phyloP scores from a whole-genome alignment of 306 rosid species.

The Cucurbita maxima region DNA sequence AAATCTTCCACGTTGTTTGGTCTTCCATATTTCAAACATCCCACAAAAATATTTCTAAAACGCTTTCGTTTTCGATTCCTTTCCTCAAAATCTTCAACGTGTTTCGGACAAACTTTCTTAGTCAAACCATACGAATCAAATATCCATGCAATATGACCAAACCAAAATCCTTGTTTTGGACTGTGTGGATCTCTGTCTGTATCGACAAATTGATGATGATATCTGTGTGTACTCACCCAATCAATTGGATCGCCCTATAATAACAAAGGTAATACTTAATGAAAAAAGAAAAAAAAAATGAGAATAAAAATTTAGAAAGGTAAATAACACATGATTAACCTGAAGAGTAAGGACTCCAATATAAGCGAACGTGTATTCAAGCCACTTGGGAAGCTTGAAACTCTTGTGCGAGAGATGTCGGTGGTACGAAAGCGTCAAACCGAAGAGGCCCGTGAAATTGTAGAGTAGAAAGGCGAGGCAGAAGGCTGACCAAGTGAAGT shows the following conservation, averaged over 20 bases:
- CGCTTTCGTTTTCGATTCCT: not conserved
- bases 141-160: not conserved
- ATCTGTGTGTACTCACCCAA: constrained; percentile 88
- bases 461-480: constrained; percentile 38
- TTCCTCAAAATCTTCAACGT: not conserved
- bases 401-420: constrained; percentile 75
- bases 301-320: too few species aligned
- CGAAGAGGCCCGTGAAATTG: constrained; percentile 51
- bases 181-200: constrained; percentile 75
- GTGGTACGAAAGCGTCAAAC: constrained; percentile 60
- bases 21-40: constrained; percentile 11
- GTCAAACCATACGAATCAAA: constrained; percentile 39
- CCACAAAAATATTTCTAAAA: not conserved
- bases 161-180: not conserved
- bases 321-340: constrained; percentile 14
- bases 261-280: not conserved
- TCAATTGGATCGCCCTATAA: constrained; percentile 78
- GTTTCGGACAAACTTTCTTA: constrained; percentile 32
- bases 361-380: constrained; percentile 75
- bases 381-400: constrained; percentile 77
- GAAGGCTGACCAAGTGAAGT: constrained; percentile 54
- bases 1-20: not conserved
- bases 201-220: constrained; percentile 85
- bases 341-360: constrained; percentile 66
- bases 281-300: too few species aligned